These are phyloP conservation scores for Thinopyrum elongatum DNA, from an alignment of 176 grass and related monocot species.

Conservation along the genomic window DNA sequence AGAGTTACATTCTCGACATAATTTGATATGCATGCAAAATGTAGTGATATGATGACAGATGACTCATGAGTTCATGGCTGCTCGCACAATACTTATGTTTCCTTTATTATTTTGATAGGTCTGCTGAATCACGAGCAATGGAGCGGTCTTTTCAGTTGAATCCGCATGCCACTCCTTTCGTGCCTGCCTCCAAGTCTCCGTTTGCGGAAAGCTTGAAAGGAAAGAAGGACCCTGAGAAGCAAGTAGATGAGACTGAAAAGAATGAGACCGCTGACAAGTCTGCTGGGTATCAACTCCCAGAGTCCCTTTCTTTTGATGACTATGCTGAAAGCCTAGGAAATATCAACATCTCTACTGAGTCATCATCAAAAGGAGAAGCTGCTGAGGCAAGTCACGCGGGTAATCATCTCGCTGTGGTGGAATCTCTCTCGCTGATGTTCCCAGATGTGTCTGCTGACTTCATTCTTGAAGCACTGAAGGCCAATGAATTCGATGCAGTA, in stretches of 20 bases:
- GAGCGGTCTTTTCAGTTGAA: slow-evolving; percentile 49
- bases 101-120: slow-evolving; percentile 9
- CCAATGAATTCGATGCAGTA: slow-evolving; percentile 29
- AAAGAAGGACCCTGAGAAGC: slow-evolving; percentile 10
- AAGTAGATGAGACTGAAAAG: slow-evolving; percentile 17
- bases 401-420: slow-evolving; percentile 18
- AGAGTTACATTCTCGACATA: background rate
- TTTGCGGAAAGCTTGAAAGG: background rate
- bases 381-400: background rate
- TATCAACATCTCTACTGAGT: slow-evolving; percentile 34
- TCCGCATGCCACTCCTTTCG: slow-evolving; percentile 59
- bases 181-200: slow-evolving; percentile 29
- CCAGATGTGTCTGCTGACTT: slow-evolving; percentile 58
- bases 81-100: background rate
- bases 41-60: background rate
- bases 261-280: slow-evolving; percentile 31
- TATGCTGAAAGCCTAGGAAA: slow-evolving; percentile 41
- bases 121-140: background rate
- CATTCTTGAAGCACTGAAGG: slow-evolving; percentile 44
- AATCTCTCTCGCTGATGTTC: slow-evolving; percentile 45
- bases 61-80: background rate
- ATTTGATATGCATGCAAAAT: background rate
- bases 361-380: slow-evolving; percentile 34
- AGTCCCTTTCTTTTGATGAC: slow-evolving; percentile 39
- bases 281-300: slow-evolving; percentile 39